Conservation (phyloP, 208 protist genomes). For the Polymyxa betae region DNA sequence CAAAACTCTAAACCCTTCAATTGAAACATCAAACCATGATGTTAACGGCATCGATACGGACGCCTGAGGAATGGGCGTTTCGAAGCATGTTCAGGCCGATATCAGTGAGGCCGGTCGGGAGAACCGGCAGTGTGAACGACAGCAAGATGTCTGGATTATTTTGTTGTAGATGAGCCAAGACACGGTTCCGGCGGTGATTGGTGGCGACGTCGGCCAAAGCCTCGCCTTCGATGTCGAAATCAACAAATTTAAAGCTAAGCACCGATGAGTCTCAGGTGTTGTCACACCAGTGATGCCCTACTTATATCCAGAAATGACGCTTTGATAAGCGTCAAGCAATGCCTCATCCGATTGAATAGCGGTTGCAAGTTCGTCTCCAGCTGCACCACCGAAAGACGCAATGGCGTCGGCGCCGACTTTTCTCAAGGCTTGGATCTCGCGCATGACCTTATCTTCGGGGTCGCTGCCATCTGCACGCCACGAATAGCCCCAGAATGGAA, state of each 20-base stretch:
- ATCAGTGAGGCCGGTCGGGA: background rate
- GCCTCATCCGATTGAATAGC: background rate
- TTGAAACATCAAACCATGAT: constrained; percentile 2
- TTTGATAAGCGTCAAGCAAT: constrained; percentile 1
- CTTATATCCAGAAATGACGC: constrained; percentile 4
- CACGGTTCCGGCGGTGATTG: background rate
- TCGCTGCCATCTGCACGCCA: background rate
- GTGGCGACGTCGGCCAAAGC: background rate
- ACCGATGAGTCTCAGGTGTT: background rate
- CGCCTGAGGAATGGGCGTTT: background rate
- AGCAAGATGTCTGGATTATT: background rate
- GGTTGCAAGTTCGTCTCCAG: background rate
- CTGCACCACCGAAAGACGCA: constrained; percentile 23
- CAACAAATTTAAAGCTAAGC: constrained; percentile 10
- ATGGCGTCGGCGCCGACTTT: background rate
- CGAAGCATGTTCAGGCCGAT: background rate
- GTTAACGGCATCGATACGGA: constrained; percentile 35
- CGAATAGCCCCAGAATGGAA: background rate
- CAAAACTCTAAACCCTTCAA: background rate
- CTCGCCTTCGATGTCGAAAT: constrained; percentile 50
- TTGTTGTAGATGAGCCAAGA: background rate
- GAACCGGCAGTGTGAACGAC: constrained; percentile 14
- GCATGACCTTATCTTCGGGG: background rate
- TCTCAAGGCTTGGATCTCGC: background rate
- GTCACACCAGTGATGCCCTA: background rate